These are phyloP conservation scores for Talaromyces sp. DNA, from an alignment of 2,329 filamentous ascomycete species.

Conservation along the genomic window DNA sequence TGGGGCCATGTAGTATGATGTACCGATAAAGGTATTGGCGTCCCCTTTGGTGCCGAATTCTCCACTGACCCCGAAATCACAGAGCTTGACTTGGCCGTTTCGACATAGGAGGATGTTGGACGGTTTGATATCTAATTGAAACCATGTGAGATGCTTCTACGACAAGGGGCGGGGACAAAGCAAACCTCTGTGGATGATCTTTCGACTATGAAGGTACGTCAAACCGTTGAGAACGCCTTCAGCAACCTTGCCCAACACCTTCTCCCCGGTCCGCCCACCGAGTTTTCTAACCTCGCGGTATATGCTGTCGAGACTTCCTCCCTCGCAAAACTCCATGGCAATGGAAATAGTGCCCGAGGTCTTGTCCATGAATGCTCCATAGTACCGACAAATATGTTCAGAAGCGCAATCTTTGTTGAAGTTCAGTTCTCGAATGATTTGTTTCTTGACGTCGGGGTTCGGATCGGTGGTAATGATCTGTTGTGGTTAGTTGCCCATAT, in stretches of 20 bases:
- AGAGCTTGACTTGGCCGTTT: constrained; percentile 91
- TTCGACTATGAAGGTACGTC: constrained; percentile 90
- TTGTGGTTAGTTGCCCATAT: constrained; percentile 18
- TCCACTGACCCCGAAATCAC: constrained; percentile 95
- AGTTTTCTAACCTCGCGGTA: constrained; percentile 97
- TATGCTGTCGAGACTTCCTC: constrained; percentile 90
- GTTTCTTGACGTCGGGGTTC: constrained; percentile 96
- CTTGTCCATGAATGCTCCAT: constrained; percentile 93
- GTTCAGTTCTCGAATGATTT: constrained; percentile 90
- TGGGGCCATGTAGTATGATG: constrained; percentile 98
- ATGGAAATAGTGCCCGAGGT: constrained; percentile 97
- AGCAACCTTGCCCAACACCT: constrained; percentile 92
- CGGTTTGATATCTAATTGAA: constrained; percentile 85
- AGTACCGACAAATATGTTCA: constrained; percentile 95
- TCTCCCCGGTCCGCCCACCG: constrained; percentile 90
- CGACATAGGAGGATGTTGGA: constrained; percentile 94
- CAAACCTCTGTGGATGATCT: constrained; percentile 84
- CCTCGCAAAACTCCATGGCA: constrained; percentile 98
- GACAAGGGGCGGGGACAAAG: no score
- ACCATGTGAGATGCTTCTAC: not conserved
- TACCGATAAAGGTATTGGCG: constrained; percentile 98
- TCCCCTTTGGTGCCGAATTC: constrained; percentile 98
- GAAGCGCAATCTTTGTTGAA: constrained; percentile 98
- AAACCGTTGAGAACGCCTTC: constrained; percentile 91
- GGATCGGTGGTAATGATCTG: constrained; percentile 98